A percentile compares a stretch with the other conserved stretches of the same genome.
Evolutionary conservation across 2,329 filamentous ascomycete genomes (phyloP).

Genomic region (Colletotrichum chrysophilum): DNA sequence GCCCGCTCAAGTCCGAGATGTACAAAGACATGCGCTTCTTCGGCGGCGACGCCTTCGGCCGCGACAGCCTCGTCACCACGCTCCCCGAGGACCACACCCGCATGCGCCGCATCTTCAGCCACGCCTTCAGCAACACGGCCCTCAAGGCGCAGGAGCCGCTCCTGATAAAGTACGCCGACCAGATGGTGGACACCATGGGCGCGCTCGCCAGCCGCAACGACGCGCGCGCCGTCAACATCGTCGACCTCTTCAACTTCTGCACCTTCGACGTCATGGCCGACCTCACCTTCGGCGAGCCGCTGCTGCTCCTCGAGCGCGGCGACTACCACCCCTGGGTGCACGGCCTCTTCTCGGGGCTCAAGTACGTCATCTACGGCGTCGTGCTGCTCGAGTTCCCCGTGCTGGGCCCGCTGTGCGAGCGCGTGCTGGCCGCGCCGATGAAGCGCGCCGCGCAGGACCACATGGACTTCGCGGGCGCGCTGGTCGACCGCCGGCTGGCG

Average conservation of each 20-base stretch:
- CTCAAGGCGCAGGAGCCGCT: conserved; percentile 29
- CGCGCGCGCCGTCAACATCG: background rate
- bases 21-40: conserved; percentile 17
- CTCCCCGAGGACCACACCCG: conserved; percentile 8
- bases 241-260: conserved; percentile 26
- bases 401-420: conserved; percentile 5
- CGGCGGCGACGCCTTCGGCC: conserved; percentile 15
- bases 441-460: conserved; percentile 12
- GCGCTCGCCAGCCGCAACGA: conserved; percentile 25
- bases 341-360: conserved; percentile 24
- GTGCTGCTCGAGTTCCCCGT: conserved; percentile 12
- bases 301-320: conserved; percentile 28
- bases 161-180: conserved; percentile 41
- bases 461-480: background rate
- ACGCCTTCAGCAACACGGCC: conserved; percentile 27
- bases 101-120: conserved; percentile 21
- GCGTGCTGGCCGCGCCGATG: background rate
- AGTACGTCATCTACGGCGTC: conserved; percentile 6
- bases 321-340: conserved; percentile 30
- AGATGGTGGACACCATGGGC: conserved; percentile 37
- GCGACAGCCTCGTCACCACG: conserved; percentile 25
- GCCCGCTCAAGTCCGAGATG: conserved; percentile 12
- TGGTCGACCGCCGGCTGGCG: conserved; percentile 6
- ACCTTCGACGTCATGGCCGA: conserved; percentile 36
- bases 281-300: conserved; percentile 32